Percentiles rank a stretch among this genome's conserved stretches.
phyloP scores from a whole-genome alignment of 2,329 filamentous ascomycete species.

The Colletotrichum tropicale region DNA sequence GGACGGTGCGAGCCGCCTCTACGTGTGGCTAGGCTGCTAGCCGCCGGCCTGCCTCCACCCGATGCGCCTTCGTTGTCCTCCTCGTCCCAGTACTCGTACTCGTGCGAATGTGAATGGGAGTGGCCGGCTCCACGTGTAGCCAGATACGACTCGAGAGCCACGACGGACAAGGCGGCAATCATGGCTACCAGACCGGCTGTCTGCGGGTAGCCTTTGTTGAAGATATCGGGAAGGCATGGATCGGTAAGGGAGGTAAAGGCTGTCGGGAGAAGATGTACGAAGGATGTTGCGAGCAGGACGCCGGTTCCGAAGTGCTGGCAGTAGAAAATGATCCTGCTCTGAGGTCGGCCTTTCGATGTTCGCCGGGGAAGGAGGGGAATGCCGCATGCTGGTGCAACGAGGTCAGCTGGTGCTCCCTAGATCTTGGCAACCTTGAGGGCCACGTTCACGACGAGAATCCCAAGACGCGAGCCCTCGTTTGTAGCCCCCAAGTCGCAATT shows the following conservation, averaged over 20 bases:
- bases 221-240: slow-evolving; percentile 77
- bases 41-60: slow-evolving; percentile 15
- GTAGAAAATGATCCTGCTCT: slow-evolving; percentile 66
- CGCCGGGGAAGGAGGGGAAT: slow-evolving; percentile 70
- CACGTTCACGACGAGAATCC: not conserved
- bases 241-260: slow-evolving; percentile 71
- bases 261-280: slow-evolving; percentile 76
- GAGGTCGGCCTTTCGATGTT: slow-evolving; percentile 60
- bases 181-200: slow-evolving; percentile 85
- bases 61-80: slow-evolving; percentile 37
- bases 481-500: not conserved
- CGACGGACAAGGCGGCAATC: slow-evolving; percentile 80
- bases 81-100: slow-evolving; percentile 51
- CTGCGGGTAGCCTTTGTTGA: slow-evolving; percentile 78
- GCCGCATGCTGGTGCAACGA: slow-evolving; percentile 56
- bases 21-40: slow-evolving; percentile 39
- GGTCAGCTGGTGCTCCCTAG: not conserved
- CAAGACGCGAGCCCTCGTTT: not conserved
- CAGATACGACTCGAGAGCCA: slow-evolving; percentile 87
- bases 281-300: slow-evolving; percentile 85
- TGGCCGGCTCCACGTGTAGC: slow-evolving; percentile 71
- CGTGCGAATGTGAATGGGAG: slow-evolving; percentile 56
- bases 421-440: not conserved
- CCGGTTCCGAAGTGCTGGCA: slow-evolving; percentile 82
- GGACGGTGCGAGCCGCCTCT: slow-evolving; percentile 46